These are phyloP conservation scores for Lobosporangium transversale DNA, from an alignment of 192 early-diverging fungal genomes.

Conservation along the genomic window DNA sequence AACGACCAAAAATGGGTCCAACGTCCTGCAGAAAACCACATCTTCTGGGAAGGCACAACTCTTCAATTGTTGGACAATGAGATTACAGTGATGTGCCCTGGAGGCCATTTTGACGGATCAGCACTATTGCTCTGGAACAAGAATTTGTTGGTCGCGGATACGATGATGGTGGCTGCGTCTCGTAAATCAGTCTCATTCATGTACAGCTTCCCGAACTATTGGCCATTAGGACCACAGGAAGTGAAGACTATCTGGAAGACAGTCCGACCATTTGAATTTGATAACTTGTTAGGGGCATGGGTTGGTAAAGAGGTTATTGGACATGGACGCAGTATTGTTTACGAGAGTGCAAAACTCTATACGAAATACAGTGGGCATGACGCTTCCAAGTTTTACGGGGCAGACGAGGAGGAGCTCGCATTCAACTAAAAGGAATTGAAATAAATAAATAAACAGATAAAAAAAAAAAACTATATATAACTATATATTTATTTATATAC, in stretches of 20 bases:
- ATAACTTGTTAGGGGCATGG: constrained; percentile 33
- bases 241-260: constrained; percentile 28
- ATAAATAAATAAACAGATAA: not conserved
- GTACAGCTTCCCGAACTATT: constrained; percentile 51
- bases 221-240: constrained; percentile 19
- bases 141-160: constrained; percentile 36
- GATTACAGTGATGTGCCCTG: constrained; percentile 31
- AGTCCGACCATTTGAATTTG: constrained; percentile 27
- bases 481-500: too few relatives aligned
- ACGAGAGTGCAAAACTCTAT: constrained; percentile 18
- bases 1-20: constrained; percentile 44
- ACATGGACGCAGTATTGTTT: constrained; percentile 22
- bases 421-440: constrained; percentile 20
- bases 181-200: constrained; percentile 50
- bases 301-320: constrained; percentile 32
- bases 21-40: constrained; percentile 29
- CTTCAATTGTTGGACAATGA: constrained; percentile 42
- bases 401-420: constrained; percentile 16
- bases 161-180: constrained; percentile 42
- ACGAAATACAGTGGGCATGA: constrained; percentile 34
- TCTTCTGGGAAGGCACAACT: constrained; percentile 38
- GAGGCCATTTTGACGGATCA: constrained; percentile 50
- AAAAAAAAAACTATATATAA: too few relatives aligned
- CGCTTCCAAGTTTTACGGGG: constrained; percentile 9
- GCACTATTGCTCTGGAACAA: constrained; percentile 39